phyloP scores from a whole-genome alignment of 768 basidiomycete genomes.

The Termitomyces sp. region DNA sequence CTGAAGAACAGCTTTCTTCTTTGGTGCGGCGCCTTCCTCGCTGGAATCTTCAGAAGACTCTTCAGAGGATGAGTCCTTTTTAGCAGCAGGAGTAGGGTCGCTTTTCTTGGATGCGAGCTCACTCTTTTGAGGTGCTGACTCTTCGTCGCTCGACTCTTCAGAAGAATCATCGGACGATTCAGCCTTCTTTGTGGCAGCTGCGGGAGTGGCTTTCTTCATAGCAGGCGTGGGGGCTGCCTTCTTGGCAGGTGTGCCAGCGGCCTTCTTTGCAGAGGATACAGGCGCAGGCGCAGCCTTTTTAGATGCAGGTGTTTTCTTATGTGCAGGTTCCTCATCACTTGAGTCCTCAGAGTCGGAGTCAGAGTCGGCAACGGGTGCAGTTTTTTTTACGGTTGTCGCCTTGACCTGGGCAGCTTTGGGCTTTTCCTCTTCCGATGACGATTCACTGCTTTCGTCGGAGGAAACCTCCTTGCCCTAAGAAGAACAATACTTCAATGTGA shows the following conservation, averaged over 20 bases:
- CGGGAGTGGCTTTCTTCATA: neutral
- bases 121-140: neutral
- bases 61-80: constrained; percentile 6
- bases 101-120: constrained; percentile 8
- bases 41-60: neutral
- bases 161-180: constrained; percentile 21
- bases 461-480: constrained; percentile 25
- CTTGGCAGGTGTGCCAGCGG: neutral
- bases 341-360: constrained; percentile 24
- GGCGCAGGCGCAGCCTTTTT: constrained; percentile 4
- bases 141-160: constrained; percentile 12
- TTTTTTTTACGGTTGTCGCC: constrained; percentile 28
- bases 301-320: constrained; percentile 18
- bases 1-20: constrained; percentile 14
- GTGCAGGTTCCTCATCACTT: constrained; percentile 26
- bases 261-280: neutral
- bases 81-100: constrained; percentile 12
- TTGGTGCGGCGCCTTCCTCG: constrained; percentile 1
- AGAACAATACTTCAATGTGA: neutral
- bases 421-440: constrained; percentile 48
- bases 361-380: constrained; percentile 26
- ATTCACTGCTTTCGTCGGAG: constrained; percentile 40
- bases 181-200: neutral
- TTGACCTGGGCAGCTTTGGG: constrained; percentile 50
- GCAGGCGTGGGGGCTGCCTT: neutral